A percentile compares a stretch with the other conserved stretches of the same genome.
phyloP scores from a whole-genome alignment of 2,329 filamentous ascomycete genomes.

The Beauveria bassiana region DNA sequence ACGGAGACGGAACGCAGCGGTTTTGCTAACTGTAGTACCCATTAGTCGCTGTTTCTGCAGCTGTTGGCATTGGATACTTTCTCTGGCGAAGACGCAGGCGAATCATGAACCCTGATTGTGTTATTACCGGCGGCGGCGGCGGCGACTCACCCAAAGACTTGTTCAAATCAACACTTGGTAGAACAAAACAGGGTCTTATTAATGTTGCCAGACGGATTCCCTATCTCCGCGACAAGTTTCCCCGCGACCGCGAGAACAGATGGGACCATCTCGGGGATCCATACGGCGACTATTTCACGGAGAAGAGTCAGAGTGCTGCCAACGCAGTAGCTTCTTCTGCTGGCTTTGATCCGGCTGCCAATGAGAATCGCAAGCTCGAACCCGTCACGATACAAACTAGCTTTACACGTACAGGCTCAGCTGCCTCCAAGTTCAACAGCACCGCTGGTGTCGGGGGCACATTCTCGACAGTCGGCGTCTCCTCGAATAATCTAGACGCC shows the following conservation, averaged over 20 bases:
- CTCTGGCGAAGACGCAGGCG: conserved; percentile 7
- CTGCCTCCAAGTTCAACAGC: not conserved
- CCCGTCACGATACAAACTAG: conserved; percentile 3
- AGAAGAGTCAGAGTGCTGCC: not conserved
- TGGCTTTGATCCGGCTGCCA: not conserved
- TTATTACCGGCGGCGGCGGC: not conserved
- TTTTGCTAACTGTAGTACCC: not conserved
- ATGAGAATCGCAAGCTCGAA: not conserved
- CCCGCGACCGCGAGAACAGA: not conserved
- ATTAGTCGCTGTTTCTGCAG: not conserved
- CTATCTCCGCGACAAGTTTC: not conserved
- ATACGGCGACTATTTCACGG: not conserved
- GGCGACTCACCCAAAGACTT: not conserved
- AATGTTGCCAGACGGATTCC: not conserved
- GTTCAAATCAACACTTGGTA: not conserved
- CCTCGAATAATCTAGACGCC: not conserved
- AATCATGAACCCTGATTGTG: not conserved
- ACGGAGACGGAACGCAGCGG: not conserved
- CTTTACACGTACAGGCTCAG: not conserved
- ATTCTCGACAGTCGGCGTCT: not conserved
- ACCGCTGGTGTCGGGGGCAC: not conserved
- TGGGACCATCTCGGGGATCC: conserved; percentile 4
- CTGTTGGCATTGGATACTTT: not conserved
- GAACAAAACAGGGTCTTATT: not conserved
- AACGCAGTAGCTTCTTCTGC: too few relatives aligned